Evolutionary conservation across 2,329 filamentous ascomycete genomes (phyloP).

Genomic region (Graphium sp.): DNA sequence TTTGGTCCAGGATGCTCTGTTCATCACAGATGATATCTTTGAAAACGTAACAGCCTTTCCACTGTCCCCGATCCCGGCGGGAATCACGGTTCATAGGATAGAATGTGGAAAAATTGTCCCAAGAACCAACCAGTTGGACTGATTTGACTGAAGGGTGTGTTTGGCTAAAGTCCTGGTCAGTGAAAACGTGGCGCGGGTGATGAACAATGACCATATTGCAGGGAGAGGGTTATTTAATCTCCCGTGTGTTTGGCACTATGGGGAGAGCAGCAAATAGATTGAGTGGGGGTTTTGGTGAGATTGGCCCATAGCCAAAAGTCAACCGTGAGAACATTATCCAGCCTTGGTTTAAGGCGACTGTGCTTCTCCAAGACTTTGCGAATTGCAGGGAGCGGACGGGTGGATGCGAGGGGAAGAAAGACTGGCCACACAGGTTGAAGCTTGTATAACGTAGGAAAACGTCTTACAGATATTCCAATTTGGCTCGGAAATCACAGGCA

Average conservation of each 20-base stretch:
- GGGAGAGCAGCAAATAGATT: conserved; percentile 7
- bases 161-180: too few relatives aligned
- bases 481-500: too few relatives aligned
- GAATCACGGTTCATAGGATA: conserved; percentile 72
- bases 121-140: conserved; percentile 75
- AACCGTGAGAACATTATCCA: too few relatives aligned
- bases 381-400: too few relatives aligned
- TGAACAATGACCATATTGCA: conserved; percentile 12
- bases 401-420: too few relatives aligned
- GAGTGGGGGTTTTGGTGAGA: background rate
- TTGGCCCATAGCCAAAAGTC: conserved; percentile 1
- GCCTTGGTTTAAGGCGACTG: too few relatives aligned
- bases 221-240: conserved; percentile 9
- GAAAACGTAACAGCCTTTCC: conserved; percentile 79
- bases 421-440: too few relatives aligned
- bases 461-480: too few relatives aligned
- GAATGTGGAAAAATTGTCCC: conserved; percentile 76
- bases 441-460: too few relatives aligned
- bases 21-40: conserved; percentile 75
- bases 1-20: conserved; percentile 22
- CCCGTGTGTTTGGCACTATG: conserved; percentile 5
- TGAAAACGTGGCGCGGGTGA: conserved; percentile 5
- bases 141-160: conserved; percentile 44
- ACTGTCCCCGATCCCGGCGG: conserved; percentile 57
- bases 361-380: too few relatives aligned